Percentiles rank a stretch among this genome's conserved stretches.
Evolutionary conservation across 805 yeast genomes (phyloP).

Genomic region (Candida ponderosae): DNA sequence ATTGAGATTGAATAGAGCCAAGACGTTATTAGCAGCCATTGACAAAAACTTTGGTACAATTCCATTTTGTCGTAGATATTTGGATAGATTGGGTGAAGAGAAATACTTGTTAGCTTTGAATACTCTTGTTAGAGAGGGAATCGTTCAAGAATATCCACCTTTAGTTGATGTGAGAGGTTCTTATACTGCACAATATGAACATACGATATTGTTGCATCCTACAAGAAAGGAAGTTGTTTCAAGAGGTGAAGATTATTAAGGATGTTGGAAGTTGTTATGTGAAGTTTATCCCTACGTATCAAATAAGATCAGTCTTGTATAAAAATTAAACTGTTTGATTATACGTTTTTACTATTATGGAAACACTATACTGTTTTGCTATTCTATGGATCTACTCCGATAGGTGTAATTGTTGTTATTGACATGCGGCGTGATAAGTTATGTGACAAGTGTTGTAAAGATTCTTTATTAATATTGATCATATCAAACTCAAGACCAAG

Average conservation of each 20-base stretch:
- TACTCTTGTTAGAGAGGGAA: constrained; percentile 74
- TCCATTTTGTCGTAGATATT: constrained; percentile 93
- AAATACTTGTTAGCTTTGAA: constrained; percentile 84
- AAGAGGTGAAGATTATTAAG: constrained; percentile 84
- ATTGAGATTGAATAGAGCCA: constrained; percentile 58
- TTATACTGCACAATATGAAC: constrained; percentile 96
- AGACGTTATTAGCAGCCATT: constrained; percentile 58
- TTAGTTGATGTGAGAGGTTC: constrained; percentile 74
- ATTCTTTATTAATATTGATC: no score
- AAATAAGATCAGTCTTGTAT: no score
- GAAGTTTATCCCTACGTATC: no score
- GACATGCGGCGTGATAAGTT: no score
- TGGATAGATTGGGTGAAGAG: constrained; percentile 88
- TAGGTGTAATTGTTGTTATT: no score
- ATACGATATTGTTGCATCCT: constrained; percentile 85
- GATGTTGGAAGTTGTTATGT: no score
- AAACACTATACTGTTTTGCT: no score
- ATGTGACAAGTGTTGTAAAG: no score
- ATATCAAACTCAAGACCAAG: no score
- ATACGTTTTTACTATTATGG: no score
- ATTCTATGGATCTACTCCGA: no score
- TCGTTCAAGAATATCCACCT: constrained; percentile 94
- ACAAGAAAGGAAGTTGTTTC: constrained; percentile 91
- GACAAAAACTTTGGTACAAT: constrained; percentile 83
- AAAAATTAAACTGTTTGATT: no score